Percentiles rank a stretch among this genome's conserved stretches.
These are phyloP conservation scores for Macadamia tetraphylla DNA, from an alignment of 164 flowering plant species.

Conservation along the genomic window DNA sequence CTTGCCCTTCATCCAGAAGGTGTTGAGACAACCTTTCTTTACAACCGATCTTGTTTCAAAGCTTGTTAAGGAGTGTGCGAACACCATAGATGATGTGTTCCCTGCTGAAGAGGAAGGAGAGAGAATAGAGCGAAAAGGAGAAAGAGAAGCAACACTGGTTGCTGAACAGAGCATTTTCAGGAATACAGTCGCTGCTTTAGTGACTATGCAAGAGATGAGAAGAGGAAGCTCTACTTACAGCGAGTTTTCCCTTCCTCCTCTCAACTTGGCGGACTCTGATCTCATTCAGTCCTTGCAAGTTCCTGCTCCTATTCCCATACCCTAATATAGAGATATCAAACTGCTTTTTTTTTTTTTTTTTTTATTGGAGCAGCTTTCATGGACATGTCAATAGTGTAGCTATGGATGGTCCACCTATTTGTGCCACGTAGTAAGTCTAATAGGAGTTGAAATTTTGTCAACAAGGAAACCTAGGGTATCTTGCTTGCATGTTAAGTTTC, in stretches of 20 bases:
- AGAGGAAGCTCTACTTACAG: conserved; percentile 80
- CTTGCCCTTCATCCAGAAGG: conserved; percentile 63
- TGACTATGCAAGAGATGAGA: conserved; percentile 71
- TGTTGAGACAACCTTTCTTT: conserved; percentile 72
- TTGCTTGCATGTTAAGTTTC: no score
- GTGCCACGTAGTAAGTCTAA: no score
- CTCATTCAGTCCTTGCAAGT: conserved; percentile 45
- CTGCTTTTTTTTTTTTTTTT: no score
- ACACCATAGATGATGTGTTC: conserved; percentile 50
- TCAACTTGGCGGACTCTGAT: conserved; percentile 52
- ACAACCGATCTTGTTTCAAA: conserved; percentile 62
- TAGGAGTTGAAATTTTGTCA: no score
- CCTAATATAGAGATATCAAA: conserved; percentile 7
- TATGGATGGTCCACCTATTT: no score
- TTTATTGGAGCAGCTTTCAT: no score
- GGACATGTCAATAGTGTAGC: no score
- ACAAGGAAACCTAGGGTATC: no score
- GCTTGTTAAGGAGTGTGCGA: conserved; percentile 74
- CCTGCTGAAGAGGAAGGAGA: conserved; percentile 20
- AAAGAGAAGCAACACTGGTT: conserved; percentile 18
- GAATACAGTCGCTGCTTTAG: conserved; percentile 66
- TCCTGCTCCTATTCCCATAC: conserved; percentile 47
- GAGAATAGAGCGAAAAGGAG: conserved; percentile 1
- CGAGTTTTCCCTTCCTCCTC: conserved; percentile 71
- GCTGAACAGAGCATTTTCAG: conserved; percentile 52